Evolutionary conservation across 2,329 filamentous ascomycete species (phyloP).

Genomic region (Microsporum canis): DNA sequence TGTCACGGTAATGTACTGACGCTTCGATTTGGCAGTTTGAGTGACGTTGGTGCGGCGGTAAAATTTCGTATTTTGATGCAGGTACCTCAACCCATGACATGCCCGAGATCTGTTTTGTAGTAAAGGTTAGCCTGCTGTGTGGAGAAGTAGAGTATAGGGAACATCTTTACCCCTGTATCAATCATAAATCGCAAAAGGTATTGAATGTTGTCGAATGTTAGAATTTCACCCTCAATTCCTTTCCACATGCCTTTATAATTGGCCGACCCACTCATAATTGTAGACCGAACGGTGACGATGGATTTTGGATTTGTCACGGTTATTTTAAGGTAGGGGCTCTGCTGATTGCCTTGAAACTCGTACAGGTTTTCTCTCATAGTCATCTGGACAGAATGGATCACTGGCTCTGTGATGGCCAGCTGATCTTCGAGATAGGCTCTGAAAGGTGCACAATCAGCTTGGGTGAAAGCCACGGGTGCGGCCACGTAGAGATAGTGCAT

Average conservation of each 20-base stretch:
- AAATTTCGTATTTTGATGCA: slow-evolving; percentile 58
- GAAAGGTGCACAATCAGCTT: slow-evolving; percentile 66
- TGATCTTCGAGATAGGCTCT: slow-evolving; percentile 69
- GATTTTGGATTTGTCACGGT: slow-evolving; percentile 81
- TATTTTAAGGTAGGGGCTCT: slow-evolving; percentile 86
- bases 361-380: slow-evolving; percentile 83
- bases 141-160: not conserved
- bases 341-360: slow-evolving; percentile 84
- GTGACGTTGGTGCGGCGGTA: slow-evolving; percentile 56
- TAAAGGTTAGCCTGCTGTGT: not conserved
- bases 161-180: slow-evolving; percentile 60
- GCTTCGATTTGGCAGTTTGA: slow-evolving; percentile 98
- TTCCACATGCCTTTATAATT: slow-evolving; percentile 93
- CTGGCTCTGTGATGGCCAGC: slow-evolving; percentile 59
- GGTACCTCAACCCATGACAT: slow-evolving; percentile 97
- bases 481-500: slow-evolving; percentile 92
- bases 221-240: slow-evolving; percentile 49
- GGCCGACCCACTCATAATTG: slow-evolving; percentile 61
- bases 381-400: slow-evolving; percentile 70
- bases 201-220: slow-evolving; percentile 93
- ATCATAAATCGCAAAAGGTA: slow-evolving; percentile 97
- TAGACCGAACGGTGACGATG: slow-evolving; percentile 62
- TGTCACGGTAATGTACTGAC: slow-evolving; percentile 64
- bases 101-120: slow-evolving; percentile 55
- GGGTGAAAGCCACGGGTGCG: slow-evolving; percentile 70